A percentile compares a stretch with the other conserved stretches of the same genome.
These are phyloP conservation scores for Quercus dentata DNA, from an alignment of 306 rosid species.

Conservation along the genomic window DNA sequence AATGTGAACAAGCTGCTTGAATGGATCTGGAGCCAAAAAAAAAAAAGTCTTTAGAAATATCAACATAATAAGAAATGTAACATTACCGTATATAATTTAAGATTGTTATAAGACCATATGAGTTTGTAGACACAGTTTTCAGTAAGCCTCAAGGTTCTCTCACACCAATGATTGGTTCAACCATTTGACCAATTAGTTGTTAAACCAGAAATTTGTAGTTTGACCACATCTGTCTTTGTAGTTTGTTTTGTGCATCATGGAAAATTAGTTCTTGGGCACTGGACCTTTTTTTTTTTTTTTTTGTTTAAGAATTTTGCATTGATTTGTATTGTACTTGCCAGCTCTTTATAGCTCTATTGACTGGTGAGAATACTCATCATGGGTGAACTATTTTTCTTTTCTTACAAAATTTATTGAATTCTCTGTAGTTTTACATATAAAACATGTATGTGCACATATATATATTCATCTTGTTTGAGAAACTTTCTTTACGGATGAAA, in stretches of 20 bases:
- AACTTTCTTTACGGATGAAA: too few relatives aligned
- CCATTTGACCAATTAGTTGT: not conserved
- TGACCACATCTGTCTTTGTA: not conserved
- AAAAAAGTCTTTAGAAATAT: not conserved
- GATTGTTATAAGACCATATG: not conserved
- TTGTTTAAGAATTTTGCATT: not conserved
- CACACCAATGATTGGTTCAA: not conserved
- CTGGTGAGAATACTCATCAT: too few relatives aligned
- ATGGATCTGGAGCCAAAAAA: not conserved
- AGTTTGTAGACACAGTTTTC: not conserved
- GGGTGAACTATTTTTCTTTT: too few relatives aligned
- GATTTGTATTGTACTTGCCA: too few relatives aligned
- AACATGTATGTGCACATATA: too few relatives aligned
- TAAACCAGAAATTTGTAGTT: not conserved
- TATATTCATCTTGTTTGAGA: too few relatives aligned
- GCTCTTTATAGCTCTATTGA: too few relatives aligned
- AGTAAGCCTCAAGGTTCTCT: not conserved
- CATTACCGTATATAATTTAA: not conserved
- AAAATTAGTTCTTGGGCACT: not conserved
- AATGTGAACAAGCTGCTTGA: not conserved
- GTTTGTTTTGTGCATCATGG: not conserved
- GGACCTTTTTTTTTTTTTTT: not conserved
- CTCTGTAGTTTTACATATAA: too few relatives aligned
- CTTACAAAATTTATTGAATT: too few relatives aligned
- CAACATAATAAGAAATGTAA: not conserved